Evolutionary conservation across 2,329 filamentous ascomycete genomes (phyloP).

Genomic region (Neofusicoccum cordaticola): DNA sequence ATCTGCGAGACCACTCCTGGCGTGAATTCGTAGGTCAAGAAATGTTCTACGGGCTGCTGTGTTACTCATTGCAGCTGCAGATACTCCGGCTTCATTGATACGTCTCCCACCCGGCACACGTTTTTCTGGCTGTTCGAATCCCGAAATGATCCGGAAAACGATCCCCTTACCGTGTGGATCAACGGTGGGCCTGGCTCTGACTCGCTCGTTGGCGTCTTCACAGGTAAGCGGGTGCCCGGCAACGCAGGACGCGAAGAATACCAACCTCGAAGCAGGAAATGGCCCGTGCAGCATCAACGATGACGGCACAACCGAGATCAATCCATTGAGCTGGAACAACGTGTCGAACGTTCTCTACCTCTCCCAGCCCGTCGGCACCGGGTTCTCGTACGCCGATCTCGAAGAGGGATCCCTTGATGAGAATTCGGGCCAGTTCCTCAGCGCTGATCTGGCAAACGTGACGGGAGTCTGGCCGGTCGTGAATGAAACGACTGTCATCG

Average conservation of each 20-base stretch:
- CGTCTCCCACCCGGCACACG: slow-evolving; percentile 35
- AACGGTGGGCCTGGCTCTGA: slow-evolving; percentile 12
- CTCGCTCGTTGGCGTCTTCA: background rate
- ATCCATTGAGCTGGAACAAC: slow-evolving; percentile 41
- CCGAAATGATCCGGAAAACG: slow-evolving; percentile 53
- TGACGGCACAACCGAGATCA: slow-evolving; percentile 34
- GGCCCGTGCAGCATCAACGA: slow-evolving; percentile 47
- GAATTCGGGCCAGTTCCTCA: background rate
- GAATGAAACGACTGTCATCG: slow-evolving; percentile 42
- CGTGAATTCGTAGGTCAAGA: slow-evolving; percentile 30
- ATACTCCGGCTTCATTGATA: slow-evolving; percentile 14
- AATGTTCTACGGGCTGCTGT: background rate
- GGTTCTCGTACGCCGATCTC: slow-evolving; percentile 37
- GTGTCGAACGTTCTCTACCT: slow-evolving; percentile 39
- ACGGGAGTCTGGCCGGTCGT: slow-evolving; percentile 19
- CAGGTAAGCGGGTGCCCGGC: background rate
- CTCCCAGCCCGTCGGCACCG: slow-evolving; percentile 39
- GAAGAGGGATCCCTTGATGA: background rate
- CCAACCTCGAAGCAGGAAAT: slow-evolving; percentile 44
- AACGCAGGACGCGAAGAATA: slow-evolving; percentile 49
- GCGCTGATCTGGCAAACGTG: slow-evolving; percentile 34
- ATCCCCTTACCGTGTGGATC: slow-evolving; percentile 57
- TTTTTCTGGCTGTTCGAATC: slow-evolving; percentile 67
- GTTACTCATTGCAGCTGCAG: background rate
- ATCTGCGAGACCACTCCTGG: slow-evolving; percentile 42